Conservation (phyloP, 1,284 basidiomycete genomes). For the Leucoagaricus sp. region DNA sequence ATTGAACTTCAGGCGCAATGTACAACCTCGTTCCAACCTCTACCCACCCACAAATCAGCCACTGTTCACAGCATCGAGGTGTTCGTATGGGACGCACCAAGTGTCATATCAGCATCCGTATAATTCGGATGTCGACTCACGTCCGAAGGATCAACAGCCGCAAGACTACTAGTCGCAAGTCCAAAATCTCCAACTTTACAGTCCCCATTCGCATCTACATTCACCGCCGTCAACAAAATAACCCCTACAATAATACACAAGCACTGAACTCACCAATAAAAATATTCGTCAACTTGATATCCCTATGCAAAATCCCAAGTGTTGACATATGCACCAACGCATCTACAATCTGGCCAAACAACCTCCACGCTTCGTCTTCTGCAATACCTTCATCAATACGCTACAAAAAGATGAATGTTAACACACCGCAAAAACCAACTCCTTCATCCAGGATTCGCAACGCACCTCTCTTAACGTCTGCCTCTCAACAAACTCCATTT, state of each 20-base stretch:
- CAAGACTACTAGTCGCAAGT: conserved; percentile 82
- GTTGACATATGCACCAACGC: conserved; percentile 91
- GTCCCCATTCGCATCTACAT: conserved; percentile 80
- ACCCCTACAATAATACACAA: background rate
- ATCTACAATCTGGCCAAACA: conserved; percentile 92
- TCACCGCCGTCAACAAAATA: background rate
- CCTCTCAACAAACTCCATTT: conserved; percentile 92
- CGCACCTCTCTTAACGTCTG: conserved; percentile 79
- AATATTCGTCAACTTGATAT: conserved; percentile 91
- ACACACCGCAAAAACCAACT: background rate
- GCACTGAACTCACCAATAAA: conserved; percentile 70
- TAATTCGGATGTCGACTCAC: conserved; percentile 46
- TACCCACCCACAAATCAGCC: conserved; percentile 23
- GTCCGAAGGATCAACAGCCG: conserved; percentile 71
- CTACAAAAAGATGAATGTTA: conserved; percentile 34
- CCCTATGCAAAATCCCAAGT: conserved; percentile 88
- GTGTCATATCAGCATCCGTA: conserved; percentile 69
- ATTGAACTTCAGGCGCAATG: conserved; percentile 88
- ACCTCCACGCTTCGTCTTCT: conserved; percentile 86
- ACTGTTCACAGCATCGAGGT: background rate
- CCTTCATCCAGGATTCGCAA: no score
- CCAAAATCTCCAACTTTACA: conserved; percentile 97
- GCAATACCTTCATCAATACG: conserved; percentile 78
- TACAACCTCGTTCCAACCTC: conserved; percentile 94
- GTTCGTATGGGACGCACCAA: conserved; percentile 45